Conservation (phyloP, 2,329 filamentous ascomycete species). For the Hypoxylon sp. region DNA sequence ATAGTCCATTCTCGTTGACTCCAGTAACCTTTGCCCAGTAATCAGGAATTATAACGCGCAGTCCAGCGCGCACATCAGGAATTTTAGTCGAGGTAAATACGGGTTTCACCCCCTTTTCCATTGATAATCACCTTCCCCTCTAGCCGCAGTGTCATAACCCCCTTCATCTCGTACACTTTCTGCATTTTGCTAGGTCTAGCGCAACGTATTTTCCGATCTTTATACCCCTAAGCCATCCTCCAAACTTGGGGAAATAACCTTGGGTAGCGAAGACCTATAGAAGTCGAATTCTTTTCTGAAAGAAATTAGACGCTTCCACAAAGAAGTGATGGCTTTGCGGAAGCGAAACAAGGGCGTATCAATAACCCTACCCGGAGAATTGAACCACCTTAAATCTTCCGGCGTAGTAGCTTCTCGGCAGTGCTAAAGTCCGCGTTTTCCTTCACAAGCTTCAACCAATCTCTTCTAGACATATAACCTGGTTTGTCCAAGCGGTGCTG, state of each 20-base stretch:
- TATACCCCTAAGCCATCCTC: conserved; percentile 2
- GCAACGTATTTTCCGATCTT: conserved; percentile 18
- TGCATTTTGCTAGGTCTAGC: conserved; percentile 21
- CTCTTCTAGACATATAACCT: conserved; percentile 65
- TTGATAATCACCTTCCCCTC: neutral
- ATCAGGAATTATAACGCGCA: conserved; percentile 4
- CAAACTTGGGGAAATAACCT: neutral
- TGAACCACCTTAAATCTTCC: conserved; percentile 54
- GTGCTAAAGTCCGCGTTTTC: conserved; percentile 66
- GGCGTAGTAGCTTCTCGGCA: conserved; percentile 69
- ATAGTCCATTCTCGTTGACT: conserved; percentile 29
- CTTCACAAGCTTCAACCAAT: conserved; percentile 73
- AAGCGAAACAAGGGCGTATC: neutral
- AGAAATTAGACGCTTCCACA: neutral
- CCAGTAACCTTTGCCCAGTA: conserved; percentile 5
- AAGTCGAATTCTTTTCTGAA: neutral
- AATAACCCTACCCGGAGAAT: neutral
- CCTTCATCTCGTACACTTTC: conserved; percentile 2
- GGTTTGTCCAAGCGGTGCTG: conserved; percentile 66
- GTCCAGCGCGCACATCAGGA: neutral
- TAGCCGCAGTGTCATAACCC: neutral
- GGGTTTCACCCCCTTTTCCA: conserved; percentile 6
- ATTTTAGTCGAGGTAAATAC: conserved; percentile 10
- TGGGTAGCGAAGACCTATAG: neutral
- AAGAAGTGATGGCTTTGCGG: conserved; percentile 4